These are phyloP conservation scores for Leccinellum rugosiceps DNA, from an alignment of 768 basidiomycete genomes.

Conservation along the genomic window DNA sequence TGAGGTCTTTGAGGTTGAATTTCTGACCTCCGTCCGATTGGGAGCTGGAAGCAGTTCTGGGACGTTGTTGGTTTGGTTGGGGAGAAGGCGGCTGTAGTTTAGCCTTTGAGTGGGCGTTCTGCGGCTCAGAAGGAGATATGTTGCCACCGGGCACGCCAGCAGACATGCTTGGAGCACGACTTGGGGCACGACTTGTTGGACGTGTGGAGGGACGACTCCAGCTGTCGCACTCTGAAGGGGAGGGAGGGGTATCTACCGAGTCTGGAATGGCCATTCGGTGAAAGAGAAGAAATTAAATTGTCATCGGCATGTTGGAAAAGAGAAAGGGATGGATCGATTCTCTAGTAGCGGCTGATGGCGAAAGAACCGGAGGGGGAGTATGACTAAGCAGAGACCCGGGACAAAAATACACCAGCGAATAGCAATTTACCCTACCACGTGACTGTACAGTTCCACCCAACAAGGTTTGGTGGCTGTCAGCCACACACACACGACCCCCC, in stretches of 20 bases:
- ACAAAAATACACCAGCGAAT: slow-evolving; percentile 24
- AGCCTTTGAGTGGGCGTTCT: slow-evolving; percentile 17
- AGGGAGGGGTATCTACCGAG: slow-evolving; percentile 44
- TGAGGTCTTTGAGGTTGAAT: slow-evolving; percentile 82
- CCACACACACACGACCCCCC: slow-evolving; percentile 27
- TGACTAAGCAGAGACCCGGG: slow-evolving; percentile 20
- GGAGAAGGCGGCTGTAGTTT: slow-evolving; percentile 15
- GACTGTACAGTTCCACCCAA: slow-evolving; percentile 26
- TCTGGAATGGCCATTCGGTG: slow-evolving; percentile 37
- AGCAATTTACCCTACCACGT: slow-evolving; percentile 11
- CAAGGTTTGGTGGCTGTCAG: slow-evolving; percentile 23
- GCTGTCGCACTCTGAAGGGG: slow-evolving; percentile 55
- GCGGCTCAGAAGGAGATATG: slow-evolving; percentile 29
- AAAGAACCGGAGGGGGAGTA: background rate
- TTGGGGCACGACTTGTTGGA: slow-evolving; percentile 53
- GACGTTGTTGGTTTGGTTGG: slow-evolving; percentile 24
- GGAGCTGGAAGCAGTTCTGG: slow-evolving; percentile 43
- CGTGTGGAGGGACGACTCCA: slow-evolving; percentile 61
- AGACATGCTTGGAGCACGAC: slow-evolving; percentile 37
- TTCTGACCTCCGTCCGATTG: slow-evolving; percentile 63
- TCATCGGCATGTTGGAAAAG: slow-evolving; percentile 6
- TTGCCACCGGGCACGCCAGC: slow-evolving; percentile 39
- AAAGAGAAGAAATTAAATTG: slow-evolving; percentile 5
- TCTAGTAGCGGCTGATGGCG: slow-evolving; percentile 8
- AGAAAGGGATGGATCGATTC: slow-evolving; percentile 1